Percentiles rank a stretch among this genome's conserved stretches.
Evolutionary conservation across 2,329 filamentous ascomycete species (phyloP).

Genomic region (Talaromyces amestolkiae): DNA sequence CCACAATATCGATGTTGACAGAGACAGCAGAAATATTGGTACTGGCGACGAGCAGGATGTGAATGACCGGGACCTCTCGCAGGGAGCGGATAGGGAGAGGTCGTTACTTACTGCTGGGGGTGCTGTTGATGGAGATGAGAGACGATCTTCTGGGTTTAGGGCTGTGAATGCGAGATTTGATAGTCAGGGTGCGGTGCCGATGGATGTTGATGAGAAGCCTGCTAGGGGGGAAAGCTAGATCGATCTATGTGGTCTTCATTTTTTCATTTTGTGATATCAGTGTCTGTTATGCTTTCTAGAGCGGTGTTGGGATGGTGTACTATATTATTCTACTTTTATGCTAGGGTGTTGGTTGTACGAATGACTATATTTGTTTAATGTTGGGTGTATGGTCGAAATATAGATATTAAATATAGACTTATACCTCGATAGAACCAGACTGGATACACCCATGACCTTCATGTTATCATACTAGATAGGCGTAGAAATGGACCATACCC

Average conservation of each 20-base stretch:
- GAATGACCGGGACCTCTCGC: constrained; percentile 24
- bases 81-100: constrained; percentile 21
- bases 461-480: too few species aligned
- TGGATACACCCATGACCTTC: too few species aligned
- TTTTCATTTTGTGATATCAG: constrained; percentile 1
- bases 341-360: background rate
- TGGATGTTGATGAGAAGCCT: constrained; percentile 34
- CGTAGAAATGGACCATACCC: background rate
- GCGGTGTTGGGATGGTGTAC: constrained; percentile 1
- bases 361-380: background rate
- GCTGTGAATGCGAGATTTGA: constrained; percentile 29
- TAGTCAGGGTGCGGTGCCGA: constrained; percentile 36
- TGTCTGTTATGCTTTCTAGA: background rate
- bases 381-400: background rate
- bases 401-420: background rate
- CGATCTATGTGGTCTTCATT: background rate
- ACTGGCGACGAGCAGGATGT: constrained; percentile 18
- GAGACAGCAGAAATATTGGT: background rate
- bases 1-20: background rate
- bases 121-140: constrained; percentile 31
- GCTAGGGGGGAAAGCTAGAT: constrained; percentile 33
- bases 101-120: constrained; percentile 34
- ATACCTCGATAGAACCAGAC: background rate
- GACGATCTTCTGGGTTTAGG: constrained; percentile 39
- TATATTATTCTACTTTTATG: background rate